Conservation (phyloP, 805 yeast species). For the Sugiyamaella marilandica region DNA sequence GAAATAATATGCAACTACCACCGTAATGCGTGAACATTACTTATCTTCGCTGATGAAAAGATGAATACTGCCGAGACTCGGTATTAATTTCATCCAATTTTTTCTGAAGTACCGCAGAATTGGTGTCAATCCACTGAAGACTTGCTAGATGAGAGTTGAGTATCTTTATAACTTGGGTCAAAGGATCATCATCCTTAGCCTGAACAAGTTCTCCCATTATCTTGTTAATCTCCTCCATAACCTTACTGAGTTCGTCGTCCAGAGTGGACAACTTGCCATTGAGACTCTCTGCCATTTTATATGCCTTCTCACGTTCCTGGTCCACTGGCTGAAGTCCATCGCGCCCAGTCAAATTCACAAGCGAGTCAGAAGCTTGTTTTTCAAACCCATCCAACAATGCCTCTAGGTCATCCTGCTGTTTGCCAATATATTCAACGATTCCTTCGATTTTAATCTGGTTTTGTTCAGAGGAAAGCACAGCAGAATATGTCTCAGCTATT, state of each 20-base stretch:
- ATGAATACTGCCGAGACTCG: conserved; percentile 15
- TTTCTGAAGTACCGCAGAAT: conserved; percentile 61
- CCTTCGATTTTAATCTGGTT: conserved; percentile 84
- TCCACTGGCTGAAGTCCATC: conserved; percentile 48
- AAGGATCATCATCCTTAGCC: conserved; percentile 44
- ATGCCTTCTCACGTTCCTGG: conserved; percentile 84
- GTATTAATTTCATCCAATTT: conserved; percentile 44
- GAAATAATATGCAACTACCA: no score
- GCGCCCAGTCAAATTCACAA: conserved; percentile 22
- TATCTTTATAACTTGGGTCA: conserved; percentile 59
- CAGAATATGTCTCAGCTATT: conserved; percentile 69
- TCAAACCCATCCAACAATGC: conserved; percentile 78
- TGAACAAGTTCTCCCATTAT: conserved; percentile 73
- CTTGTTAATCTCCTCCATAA: conserved; percentile 76
- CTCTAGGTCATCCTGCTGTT: conserved; percentile 90
- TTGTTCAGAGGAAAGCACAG: conserved; percentile 77
- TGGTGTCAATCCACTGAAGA: conserved; percentile 76
- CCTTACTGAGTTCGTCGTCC: conserved; percentile 68
- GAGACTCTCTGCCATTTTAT: conserved; percentile 76
- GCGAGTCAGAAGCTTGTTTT: conserved; percentile 40
- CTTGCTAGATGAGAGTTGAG: conserved; percentile 87
- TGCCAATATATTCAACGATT: conserved; percentile 75
- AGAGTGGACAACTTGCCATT: conserved; percentile 75
- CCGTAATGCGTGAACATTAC: no score
- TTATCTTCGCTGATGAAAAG: neutral